These are phyloP conservation scores for Eucalyptus globulus DNA, from an alignment of 345 rosid species.

Conservation along the genomic window DNA sequence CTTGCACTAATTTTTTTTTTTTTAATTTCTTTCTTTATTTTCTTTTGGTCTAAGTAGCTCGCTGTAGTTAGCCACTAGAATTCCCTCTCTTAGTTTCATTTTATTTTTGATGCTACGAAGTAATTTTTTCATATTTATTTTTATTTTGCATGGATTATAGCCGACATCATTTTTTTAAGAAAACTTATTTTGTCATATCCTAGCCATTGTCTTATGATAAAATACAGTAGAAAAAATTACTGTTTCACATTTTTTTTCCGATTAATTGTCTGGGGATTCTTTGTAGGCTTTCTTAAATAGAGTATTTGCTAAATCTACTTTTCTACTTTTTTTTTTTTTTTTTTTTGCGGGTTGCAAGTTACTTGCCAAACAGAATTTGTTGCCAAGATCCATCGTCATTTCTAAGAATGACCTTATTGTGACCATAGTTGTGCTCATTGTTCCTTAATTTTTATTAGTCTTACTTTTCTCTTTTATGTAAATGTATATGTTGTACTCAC, in stretches of 20 bases:
- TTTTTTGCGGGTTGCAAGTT: background rate
- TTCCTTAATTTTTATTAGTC: background rate
- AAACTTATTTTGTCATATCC: background rate
- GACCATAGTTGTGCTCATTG: background rate
- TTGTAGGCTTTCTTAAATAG: background rate
- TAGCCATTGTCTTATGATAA: background rate
- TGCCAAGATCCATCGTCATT: background rate
- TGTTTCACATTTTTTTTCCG: rapidly evolving
- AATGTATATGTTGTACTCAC: rapidly evolving
- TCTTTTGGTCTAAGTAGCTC: background rate
- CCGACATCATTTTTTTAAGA: background rate
- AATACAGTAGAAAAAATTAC: too few species aligned
- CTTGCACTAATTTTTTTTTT: too few species aligned
- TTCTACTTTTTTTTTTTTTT: background rate
- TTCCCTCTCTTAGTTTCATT: background rate
- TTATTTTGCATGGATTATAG: background rate
- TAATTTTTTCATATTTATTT: too few species aligned
- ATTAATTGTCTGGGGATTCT: too few species aligned
- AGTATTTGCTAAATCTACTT: background rate
- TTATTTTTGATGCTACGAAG: background rate
- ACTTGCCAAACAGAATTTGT: background rate
- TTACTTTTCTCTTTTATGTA: background rate
- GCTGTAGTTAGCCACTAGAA: background rate
- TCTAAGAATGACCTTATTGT: background rate
- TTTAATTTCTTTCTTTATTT: too few species aligned